Evolutionary conservation across 225 moss, liverwort and hornwort genomes (phyloP), one percentile per base, ranked within the genome.

Genomic region (Rhytidiadelphus loreus): DNA sequence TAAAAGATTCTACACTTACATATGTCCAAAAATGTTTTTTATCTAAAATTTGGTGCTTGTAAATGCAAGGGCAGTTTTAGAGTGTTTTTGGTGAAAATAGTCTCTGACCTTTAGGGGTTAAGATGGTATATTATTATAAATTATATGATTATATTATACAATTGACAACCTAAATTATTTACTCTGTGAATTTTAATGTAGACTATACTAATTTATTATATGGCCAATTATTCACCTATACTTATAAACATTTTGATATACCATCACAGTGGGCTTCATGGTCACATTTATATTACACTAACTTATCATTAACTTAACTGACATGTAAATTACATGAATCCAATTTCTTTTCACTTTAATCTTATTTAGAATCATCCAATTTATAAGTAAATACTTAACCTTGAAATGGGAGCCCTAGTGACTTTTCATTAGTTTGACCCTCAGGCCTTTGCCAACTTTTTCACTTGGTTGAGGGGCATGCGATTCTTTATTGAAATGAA

Each of bases 151-250:
- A 16, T 29, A 44, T 18, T 30, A 18, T 46, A 30, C 4, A 46
- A 46, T 6, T 30, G 5, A 46, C 7, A 11, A n/a, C 2, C 1
- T 4, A 20, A 48, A 30, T 48, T 74, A 48, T 46, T 7, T 73
- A 11, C 2, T 29, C 0, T 73, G 0, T 11, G 0, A 72, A 46
- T 48, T 74, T 48, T 24, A 30, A 73, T 46, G 4, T 18, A 7
- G 6, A 18, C 1, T 3, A 73, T 73, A 18, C 0, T 6, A 46
- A 46, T 29, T 46, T 73, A 73, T 0, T 0, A 0, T 0, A 7
- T 1, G 1, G 4, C 7, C 5, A 17, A 46, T 19, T 73, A 30
- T 46, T 30, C 4, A 30, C 19, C 46, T 1, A 48, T 32, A 4
- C 1, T 50, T 20, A 20, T 75, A 50, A 20, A 0, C 5, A 74